Evolutionary conservation across 768 basidiomycete genomes (phyloP).

Genomic region (Lepiota brunneoincarnata): DNA sequence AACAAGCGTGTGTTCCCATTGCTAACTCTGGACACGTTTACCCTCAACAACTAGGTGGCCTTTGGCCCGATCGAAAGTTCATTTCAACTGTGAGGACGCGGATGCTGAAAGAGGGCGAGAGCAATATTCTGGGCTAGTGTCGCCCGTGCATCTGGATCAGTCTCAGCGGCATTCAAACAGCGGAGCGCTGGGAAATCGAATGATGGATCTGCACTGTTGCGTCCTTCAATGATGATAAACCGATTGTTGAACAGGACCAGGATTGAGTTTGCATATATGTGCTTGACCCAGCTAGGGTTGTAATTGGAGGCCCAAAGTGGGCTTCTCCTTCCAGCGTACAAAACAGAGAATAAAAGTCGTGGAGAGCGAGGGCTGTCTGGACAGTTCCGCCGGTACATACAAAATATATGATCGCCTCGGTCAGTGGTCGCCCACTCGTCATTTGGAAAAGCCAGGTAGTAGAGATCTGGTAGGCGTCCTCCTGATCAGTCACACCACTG

Average conservation of each 20-base stretch:
- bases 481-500: too few relatives aligned
- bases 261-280: neutral
- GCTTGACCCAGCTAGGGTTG: too few relatives aligned
- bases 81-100: neutral
- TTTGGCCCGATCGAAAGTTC: neutral
- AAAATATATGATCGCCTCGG: neutral
- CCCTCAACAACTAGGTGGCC: neutral
- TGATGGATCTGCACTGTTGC: neutral
- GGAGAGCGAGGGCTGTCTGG: neutral
- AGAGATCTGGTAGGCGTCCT: neutral
- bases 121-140: neutral
- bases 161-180: neutral
- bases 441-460: constrained; percentile 6
- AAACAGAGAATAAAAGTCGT: neutral
- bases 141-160: neutral
- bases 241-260: constrained; percentile 8
- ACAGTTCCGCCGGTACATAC: neutral
- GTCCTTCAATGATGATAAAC: neutral
- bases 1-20: too few relatives aligned
- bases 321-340: neutral
- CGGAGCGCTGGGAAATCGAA: constrained; percentile 2
- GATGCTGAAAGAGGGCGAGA: too few relatives aligned
- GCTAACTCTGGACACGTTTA: too few relatives aligned
- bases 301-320: neutral
- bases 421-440: neutral